A percentile compares a stretch with the other conserved stretches of the same genome.
These are phyloP conservation scores for Lithospermum erythrorhizon DNA, from an alignment of 257 asterid species.

Conservation along the genomic window DNA sequence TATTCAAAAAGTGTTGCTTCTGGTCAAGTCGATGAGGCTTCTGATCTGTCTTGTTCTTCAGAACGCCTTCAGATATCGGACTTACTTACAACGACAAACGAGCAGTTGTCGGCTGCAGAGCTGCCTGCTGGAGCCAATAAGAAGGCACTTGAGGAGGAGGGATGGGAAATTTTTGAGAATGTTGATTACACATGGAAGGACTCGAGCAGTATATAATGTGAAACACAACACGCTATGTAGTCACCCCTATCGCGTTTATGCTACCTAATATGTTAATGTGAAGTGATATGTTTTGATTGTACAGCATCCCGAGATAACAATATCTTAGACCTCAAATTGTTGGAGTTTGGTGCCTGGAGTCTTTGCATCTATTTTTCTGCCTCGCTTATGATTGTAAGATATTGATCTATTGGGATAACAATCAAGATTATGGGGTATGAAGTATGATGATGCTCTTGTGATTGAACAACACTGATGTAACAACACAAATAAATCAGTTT, in stretches of 20 bases:
- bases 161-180: conserved; percentile 52
- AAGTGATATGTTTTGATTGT: neutral
- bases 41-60: conserved; percentile 16
- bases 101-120: conserved; percentile 13
- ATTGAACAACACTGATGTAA: neutral
- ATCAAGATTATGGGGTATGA: too few species aligned
- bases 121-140: conserved; percentile 18
- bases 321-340: neutral
- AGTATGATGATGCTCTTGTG: too few species aligned
- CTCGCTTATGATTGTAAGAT: neutral
- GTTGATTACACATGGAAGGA: conserved; percentile 15
- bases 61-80: conserved; percentile 5
- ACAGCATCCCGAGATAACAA: neutral
- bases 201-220: neutral
- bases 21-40: conserved; percentile 19
- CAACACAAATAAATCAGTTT: neutral
- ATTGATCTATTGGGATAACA: too few species aligned
- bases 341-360: neutral
- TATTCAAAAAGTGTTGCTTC: conserved; percentile 26
- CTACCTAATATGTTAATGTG: too few species aligned
- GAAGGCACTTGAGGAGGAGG: conserved; percentile 37
- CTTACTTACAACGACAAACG: conserved; percentile 3
- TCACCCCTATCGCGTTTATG: too few species aligned
- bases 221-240: too few species aligned
- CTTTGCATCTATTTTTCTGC: neutral